Evolutionary conservation across 768 basidiomycete species (phyloP), one percentile per base, ranked within the genome.

Genomic region (Agrocybe pediades): DNA sequence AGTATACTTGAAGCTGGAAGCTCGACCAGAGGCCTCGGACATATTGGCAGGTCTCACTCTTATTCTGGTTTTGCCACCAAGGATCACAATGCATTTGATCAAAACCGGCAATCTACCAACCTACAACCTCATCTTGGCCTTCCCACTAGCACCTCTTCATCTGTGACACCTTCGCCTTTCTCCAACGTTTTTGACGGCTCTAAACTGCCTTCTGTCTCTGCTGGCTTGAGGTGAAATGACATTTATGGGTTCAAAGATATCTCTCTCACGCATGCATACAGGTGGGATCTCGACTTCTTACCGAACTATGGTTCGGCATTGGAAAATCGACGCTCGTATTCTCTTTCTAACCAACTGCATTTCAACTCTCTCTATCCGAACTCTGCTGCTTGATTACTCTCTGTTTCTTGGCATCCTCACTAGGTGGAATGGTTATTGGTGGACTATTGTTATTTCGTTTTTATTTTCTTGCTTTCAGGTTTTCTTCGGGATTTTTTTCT

Each of bases 171-270:
- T 17, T 15, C 53, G 17, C 52, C 54, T n/a, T 56, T 52, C 9
- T 50, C 56, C 33, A 55, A 57, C 36, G 52, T 47, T 48, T 59
- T 54, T 29, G 53, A 57, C 30, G 53, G 52, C 42, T 51, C 41
- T 23, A 39, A 53, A 24, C 42, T 30, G 41, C 16, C 25, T 39
- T 41, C 40, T 8, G 26, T 40, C 20, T 43, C 49, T 57, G 21
- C 49, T 30, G 29, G 25, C 44, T 45, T 49, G 16, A 54, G 52
- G 51, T 52, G 13, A 44, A 9, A 8, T 17, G 11, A 43, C 36
- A 7, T 13, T 23, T 9, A 9, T 39, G 9, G n/a, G 3, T 9
- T 33, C 21, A 45, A 26, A 23, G 29, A n/a, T 26, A 26, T 11
- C 21, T 57, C n/a, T 13, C 24, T 26, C 21, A 30, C 24, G 4